Evolutionary conservation across 495 filamentous ascomycete species (phyloP), one percentile per base, ranked within the genome.

Genomic region (Lichenothelia convexa): DNA sequence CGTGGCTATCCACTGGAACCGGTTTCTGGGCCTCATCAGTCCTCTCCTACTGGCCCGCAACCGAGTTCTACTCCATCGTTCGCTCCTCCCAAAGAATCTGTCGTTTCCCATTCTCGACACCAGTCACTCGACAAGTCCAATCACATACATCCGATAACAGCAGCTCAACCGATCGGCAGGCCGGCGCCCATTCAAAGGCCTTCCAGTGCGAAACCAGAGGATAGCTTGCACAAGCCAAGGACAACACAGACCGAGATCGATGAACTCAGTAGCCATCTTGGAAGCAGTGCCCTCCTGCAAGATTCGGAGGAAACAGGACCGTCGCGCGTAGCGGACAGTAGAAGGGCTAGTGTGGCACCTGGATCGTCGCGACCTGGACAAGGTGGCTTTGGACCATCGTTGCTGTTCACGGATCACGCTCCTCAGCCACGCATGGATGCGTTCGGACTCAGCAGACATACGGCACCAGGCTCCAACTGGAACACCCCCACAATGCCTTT

Each of bases 161-260:
- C 38, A 17, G 32, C 50, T 42, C 78, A 83, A 42, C 76, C 79
- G 1, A 79, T 86, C 37, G 64, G 70, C 18, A 72, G 80, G 20
- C 89, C 89, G 30, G 72, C 80, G 18, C 87, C 87, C 4, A 95
- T 95, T 38, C 78, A 84, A 40, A 71, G 84, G 24, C 86, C 89
- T 1, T 73, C 74, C 16, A 95, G 85, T 55, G 73, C 77, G 16
- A 70, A 78, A 18, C 69, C 71, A 6, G 53, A 53, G 27, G 61
- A 67, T 30, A 54, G 64, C 12, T 59, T 54, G 18, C 60, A 63
- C 30, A 61, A 66, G 16, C 61, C 56, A 32, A 34, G 27, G 13
- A 29, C 30, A 57, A 46, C 34, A 29, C 60, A 55, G 36, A 44
- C 45, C 11, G 68, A 79, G 37, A 47, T 80, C 23, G 83, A 93